Evolutionary conservation across 805 yeast species (phyloP).

Genomic region (Tetrapisispora arboricola): DNA sequence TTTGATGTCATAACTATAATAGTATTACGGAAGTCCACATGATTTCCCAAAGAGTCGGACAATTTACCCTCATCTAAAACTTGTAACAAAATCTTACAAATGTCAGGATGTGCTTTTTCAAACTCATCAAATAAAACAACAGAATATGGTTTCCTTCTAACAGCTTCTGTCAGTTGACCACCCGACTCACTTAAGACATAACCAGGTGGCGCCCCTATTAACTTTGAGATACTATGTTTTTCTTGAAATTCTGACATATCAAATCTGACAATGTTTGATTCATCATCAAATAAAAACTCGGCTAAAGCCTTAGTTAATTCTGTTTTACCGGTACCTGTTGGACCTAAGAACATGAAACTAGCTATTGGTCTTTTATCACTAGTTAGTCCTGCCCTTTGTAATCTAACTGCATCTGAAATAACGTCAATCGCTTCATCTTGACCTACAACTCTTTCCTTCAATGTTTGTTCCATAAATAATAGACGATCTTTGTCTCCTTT

Average conservation of each 20-base stretch:
- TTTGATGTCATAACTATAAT: conserved; percentile 95
- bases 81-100: conserved; percentile 81
- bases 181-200: conserved; percentile 89
- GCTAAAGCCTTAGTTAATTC: conserved; percentile 90
- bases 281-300: conserved; percentile 84
- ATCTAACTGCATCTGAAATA: conserved; percentile 85
- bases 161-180: conserved; percentile 95
- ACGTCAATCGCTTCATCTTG: conserved; percentile 92
- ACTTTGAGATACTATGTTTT: conserved; percentile 77
- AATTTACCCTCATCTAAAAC: conserved; percentile 91
- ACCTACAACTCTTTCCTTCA: conserved; percentile 76
- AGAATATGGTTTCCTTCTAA: conserved; percentile 87
- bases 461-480: conserved; percentile 72
- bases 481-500: conserved; percentile 91
- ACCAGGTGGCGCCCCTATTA: conserved; percentile 97
- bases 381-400: conserved; percentile 94
- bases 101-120: conserved; percentile 94
- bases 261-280: conserved; percentile 75
- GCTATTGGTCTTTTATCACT: conserved; percentile 93
- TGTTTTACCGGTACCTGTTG: conserved; percentile 98
- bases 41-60: conserved; percentile 92
- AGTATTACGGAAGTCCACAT: conserved; percentile 88
- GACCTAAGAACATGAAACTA: conserved; percentile 92
- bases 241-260: conserved; percentile 99
- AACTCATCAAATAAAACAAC: conserved; percentile 91